Base-by-base conservation (phyloP, 1,139 yeast genomes). In the Yamadazyma jaroonii region DNA sequence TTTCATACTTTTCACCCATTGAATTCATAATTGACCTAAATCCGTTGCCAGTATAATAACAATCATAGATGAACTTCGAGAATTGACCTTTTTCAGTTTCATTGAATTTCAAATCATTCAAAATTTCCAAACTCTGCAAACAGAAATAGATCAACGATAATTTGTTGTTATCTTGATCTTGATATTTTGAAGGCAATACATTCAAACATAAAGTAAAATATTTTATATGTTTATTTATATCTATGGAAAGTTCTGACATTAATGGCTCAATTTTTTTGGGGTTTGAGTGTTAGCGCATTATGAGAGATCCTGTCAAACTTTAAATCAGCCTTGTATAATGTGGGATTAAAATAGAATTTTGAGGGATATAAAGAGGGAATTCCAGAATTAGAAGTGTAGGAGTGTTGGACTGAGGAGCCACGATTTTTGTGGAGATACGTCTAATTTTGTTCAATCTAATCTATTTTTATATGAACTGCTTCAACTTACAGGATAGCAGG, bases 111-210 rank as follows among this genome's bases (percentile, higher is more conserved):
- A 75, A 61, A 30, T 54, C 59, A 2, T 70, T 67, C 14, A 85
- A 52, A 8, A 84, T 47, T 11, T 71, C 74, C 15, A 87, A 65
- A 0, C 89, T 89, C 21, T 78, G 72, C 2, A 86, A 56, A 42
- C 86, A 71, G 54, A 87, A 86, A 56, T 79, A 84, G 1, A 80
- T 69, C 22, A 87, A 54, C 6, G 90, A 75, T 13, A 84, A 55
- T 42, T 75, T 79, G 45, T 82, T 82, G 15, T 88, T 73, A 52
- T 85, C 95, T 42, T 79, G 82, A 0, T 67, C 54, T 47, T 78
- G 79, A 9, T 64, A 68, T 31, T 61, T 57, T 0, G 74, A 45
- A 0, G 87, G 86, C 9, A 80, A 61, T 9, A 77, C 56, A 8
- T 66, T 67, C 29, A 80, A 57, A 42, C 79, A 74, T 38, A 77